Evolutionary conservation across 73 alveolate genomes (phyloP).

Genomic region (Blepharisma stoltei): DNA sequence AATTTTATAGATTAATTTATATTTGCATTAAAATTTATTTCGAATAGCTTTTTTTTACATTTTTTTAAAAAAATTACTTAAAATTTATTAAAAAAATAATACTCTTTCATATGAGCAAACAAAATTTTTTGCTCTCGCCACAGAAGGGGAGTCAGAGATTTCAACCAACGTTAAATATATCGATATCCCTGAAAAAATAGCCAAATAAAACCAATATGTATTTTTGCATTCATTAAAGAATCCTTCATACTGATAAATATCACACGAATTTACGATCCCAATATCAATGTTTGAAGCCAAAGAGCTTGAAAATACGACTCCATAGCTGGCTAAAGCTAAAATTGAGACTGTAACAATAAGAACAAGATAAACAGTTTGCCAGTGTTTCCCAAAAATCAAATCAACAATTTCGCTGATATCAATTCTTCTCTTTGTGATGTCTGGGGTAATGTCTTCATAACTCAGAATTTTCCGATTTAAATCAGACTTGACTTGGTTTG

Average conservation of each 20-base stretch:
- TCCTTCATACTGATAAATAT: conserved; percentile 7
- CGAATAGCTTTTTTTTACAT: too few relatives aligned
- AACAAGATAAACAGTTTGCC: neutral
- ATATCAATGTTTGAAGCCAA: conserved; percentile 6
- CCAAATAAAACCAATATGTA: conserved; percentile 15
- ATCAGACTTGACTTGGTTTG: neutral
- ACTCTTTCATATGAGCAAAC: too few relatives aligned
- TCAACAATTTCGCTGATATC: neutral
- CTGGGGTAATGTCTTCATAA: conserved; percentile 3
- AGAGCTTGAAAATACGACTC: neutral
- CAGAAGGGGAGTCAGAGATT: too few relatives aligned
- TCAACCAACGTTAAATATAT: neutral
- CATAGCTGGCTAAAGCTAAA: neutral
- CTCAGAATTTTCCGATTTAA: neutral
- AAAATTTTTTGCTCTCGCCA: too few relatives aligned
- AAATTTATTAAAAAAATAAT: too few relatives aligned
- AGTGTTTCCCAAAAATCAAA: neutral
- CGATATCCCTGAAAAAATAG: neutral
- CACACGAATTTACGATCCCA: neutral
- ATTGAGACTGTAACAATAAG: neutral
- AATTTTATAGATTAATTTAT: too few relatives aligned
- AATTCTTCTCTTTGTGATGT: neutral
- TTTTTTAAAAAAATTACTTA: too few relatives aligned
- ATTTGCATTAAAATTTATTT: too few relatives aligned
- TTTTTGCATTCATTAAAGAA: conserved; percentile 1